Conservation (phyloP, 371 early-diverging fungal genomes). For the Mucor indicus region DNA sequence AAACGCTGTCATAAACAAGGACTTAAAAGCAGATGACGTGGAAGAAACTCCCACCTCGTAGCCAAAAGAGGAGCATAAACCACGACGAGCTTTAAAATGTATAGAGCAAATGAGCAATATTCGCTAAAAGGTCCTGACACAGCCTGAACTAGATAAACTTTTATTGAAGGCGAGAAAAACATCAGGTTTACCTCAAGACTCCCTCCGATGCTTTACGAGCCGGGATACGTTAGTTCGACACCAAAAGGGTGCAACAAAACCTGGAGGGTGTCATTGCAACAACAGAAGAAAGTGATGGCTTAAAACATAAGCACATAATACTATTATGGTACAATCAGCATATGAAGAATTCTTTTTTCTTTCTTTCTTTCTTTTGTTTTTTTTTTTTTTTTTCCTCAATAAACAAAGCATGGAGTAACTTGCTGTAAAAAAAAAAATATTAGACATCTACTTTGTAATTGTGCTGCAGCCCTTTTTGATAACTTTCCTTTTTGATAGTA, state of each 20-base stretch:
- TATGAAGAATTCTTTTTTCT: background rate
- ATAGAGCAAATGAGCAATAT: conserved; percentile 68
- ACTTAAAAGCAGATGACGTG: too few species aligned
- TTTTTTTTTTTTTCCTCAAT: conserved; percentile 2
- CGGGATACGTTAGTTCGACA: too few species aligned
- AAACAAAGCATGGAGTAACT: too few species aligned
- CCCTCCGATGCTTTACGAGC: too few species aligned
- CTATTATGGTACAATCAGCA: background rate
- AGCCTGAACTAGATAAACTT: conserved; percentile 49
- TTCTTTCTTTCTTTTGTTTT: conserved; percentile 3
- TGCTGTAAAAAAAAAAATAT: too few species aligned
- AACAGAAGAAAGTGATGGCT: too few species aligned
- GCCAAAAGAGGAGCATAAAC: conserved; percentile 47
- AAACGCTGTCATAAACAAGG: background rate
- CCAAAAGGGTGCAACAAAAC: too few species aligned
- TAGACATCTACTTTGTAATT: too few species aligned
- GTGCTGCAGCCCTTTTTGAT: too few species aligned
- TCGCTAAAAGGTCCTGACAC: conserved; percentile 59
- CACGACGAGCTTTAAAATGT: conserved; percentile 70
- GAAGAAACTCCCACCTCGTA: conserved; percentile 16
- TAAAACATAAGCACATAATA: too few species aligned
- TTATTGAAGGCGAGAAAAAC: conserved; percentile 39
- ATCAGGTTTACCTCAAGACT: conserved; percentile 51
- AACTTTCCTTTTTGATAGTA: too few species aligned
- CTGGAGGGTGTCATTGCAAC: too few species aligned